Evolutionary conservation across 2,329 filamentous ascomycete species (phyloP), one percentile per base, ranked within the genome.

Genomic region (Trichoderma sp.): DNA sequence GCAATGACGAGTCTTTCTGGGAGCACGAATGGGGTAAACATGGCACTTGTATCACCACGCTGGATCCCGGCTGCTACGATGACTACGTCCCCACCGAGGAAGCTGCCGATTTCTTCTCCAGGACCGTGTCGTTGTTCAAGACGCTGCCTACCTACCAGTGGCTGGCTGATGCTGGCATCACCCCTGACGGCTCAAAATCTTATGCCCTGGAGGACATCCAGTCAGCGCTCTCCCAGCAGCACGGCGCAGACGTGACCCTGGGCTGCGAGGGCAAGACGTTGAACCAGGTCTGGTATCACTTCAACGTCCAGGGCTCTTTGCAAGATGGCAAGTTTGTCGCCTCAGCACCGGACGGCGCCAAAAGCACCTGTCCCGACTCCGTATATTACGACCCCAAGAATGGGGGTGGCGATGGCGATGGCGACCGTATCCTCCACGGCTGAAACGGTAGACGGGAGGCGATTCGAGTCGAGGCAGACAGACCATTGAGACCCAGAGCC

Each of bases 11-110:
- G 75, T 81, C 81, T 12, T 88, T 94, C 75, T 94, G 92, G 92
- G 84, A 91, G 78, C 91, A 93, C 79, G 92, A 94, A 80, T 93
- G 90, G 90, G 84, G 84, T 74, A 94, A 93, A 79, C 92, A 94
- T 79, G 92, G 92, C 72, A 86, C 85, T 17, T 93, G 92, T 81
- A 88, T 93, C 74, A 89, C 85, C 75, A 94, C 92, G 0, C 84
- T 94, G 11, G 84, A 90, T 61, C 87, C 91, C 0, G 80, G 81
- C 20, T 94, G 92, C 83, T 94, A 93, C 81, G 80, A 82, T 4
- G 78, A 83, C 76, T 91, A 92, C 78, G 80, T 84, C 70, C 80
- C 86, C 0, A 87, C 87, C 26, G 85, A 92, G 74, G 92, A 93
- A 77, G 89, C 90, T 0, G 86, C 88, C 13, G 90, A 92, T 78